phyloP scores from a whole-genome alignment of 495 filamentous ascomycete species.

The Penicillium coprophilum region DNA sequence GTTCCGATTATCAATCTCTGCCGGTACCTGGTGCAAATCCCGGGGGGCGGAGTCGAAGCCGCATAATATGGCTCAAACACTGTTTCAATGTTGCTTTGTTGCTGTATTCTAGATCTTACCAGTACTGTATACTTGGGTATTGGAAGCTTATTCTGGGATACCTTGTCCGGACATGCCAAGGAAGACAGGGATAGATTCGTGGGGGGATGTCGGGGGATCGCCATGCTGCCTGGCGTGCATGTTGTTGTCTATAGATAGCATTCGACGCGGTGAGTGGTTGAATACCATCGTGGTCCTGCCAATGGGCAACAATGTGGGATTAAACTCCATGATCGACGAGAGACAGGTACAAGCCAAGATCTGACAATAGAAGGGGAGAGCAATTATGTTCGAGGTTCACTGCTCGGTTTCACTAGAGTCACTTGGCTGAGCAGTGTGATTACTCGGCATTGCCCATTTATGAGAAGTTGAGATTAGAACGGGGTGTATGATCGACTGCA shows the following conservation, averaged over 20 bases:
- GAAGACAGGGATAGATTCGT: constrained; percentile 10
- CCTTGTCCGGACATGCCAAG: constrained; percentile 9
- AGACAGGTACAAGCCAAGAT: constrained; percentile 7
- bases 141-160: neutral
- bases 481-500: neutral
- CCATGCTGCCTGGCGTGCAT: constrained; percentile 4
- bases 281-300: neutral
- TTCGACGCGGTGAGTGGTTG: neutral
- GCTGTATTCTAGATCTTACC: constrained; percentile 1
- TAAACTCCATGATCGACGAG: constrained; percentile 11
- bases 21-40: neutral
- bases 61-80: neutral
- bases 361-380: neutral
- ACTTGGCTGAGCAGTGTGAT: constrained; percentile 1
- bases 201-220: constrained; percentile 6
- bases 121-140: neutral
- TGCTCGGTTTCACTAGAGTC: neutral
- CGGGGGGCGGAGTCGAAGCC: neutral
- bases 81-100: neutral
- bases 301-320: neutral
- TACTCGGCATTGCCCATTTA: constrained; percentile 3
- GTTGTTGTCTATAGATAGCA: constrained; percentile 5
- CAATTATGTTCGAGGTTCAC: neutral
- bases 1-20: neutral
- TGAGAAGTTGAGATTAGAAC: constrained; percentile 1